Base-by-base conservation (phyloP, 306 rosid genomes). In the Lablab purpureus region DNA sequence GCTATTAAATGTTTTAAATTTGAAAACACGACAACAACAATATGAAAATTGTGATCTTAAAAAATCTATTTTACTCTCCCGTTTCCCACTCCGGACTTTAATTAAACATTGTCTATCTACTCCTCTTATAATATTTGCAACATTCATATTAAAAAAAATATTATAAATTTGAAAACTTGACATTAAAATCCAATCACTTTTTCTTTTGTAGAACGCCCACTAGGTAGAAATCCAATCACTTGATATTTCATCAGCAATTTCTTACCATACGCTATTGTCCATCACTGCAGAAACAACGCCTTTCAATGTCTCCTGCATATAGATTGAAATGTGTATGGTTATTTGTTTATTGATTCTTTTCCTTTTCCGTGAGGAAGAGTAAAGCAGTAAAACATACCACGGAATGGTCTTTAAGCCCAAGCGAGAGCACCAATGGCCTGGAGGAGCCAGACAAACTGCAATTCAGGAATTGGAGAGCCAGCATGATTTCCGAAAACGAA, bases 391-490 rank as follows among this genome's bases (percentile, higher is more conserved):
- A 62, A 34, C 17, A 36, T 87, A 89, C 97, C 91, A 34, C 75
- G 27, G 98, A 88, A 86, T 95, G 95, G 82, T 95, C 97, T 90
- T 86, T 92, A 59, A 95, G 97, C 77, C 99, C 97, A 73, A 95
- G 99, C 71, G 98, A 91, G 62, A 95, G 89, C 83, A 95, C 82
- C 76, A 95, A 85, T 2, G 92, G 86, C 82, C 15, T 88, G 36
- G 94, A 84, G 59, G 94, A 85, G 18, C 94, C 91, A 15, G 90
- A 85, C 50, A 36, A 76, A 80, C 99, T 92, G 92, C 85, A 85
- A 55, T 86, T 65, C 77, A 78, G 18, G 60, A 78, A 70, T 67
- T 47, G 37, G 52, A 69, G 36, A 36, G 64, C 66, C 67, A 73
- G 21, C 14, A 77, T 32, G 28, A 55, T 74, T 75, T 69, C 58